Conservation (phyloP, 805 yeast genomes). For the Clavispora vitiphila region DNA sequence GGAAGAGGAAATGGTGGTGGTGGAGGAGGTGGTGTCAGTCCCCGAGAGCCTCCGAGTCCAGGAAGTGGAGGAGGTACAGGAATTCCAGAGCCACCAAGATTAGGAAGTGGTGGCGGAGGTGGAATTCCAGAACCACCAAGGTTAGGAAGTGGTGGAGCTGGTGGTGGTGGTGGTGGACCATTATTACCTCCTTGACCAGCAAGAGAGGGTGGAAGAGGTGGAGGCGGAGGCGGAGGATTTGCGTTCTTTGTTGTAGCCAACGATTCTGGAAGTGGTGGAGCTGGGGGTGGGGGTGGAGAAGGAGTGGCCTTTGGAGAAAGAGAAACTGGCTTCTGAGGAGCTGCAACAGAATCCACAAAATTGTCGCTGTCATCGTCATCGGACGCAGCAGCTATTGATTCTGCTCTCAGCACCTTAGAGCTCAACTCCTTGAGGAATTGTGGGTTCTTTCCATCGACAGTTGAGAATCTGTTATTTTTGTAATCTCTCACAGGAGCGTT, state of each 20-base stretch:
- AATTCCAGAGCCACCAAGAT: slow-evolving; percentile 4
- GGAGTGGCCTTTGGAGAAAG: background rate
- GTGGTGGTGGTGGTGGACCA: slow-evolving; percentile 14
- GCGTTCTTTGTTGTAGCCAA: slow-evolving; percentile 3
- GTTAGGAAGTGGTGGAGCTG: slow-evolving; percentile 19
- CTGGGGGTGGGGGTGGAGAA: slow-evolving; percentile 16
- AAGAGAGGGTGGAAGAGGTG: slow-evolving; percentile 16
- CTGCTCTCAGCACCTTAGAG: slow-evolving; percentile 42
- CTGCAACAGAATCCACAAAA: slow-evolving; percentile 6
- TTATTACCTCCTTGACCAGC: slow-evolving; percentile 8
- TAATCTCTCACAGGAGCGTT: slow-evolving; percentile 21
- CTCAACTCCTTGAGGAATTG: slow-evolving; percentile 51
- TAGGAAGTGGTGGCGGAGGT: slow-evolving; percentile 13
- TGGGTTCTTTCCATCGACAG: slow-evolving; percentile 41
- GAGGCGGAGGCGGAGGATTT: slow-evolving; percentile 30
- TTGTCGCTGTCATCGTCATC: slow-evolving; percentile 13
- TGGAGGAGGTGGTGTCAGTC: slow-evolving; percentile 11
- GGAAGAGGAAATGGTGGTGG: slow-evolving; percentile 26
- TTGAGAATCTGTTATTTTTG: slow-evolving; percentile 26
- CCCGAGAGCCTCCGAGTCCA: slow-evolving; percentile 8
- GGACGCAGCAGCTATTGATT: slow-evolving; percentile 25
- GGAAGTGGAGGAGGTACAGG: slow-evolving; percentile 21
- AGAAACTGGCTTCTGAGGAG: background rate
- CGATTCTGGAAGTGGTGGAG: slow-evolving; percentile 19
- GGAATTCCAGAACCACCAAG: slow-evolving; percentile 17